Conservation (phyloP, 306 rosid species). For the Dryas octopetala region DNA sequence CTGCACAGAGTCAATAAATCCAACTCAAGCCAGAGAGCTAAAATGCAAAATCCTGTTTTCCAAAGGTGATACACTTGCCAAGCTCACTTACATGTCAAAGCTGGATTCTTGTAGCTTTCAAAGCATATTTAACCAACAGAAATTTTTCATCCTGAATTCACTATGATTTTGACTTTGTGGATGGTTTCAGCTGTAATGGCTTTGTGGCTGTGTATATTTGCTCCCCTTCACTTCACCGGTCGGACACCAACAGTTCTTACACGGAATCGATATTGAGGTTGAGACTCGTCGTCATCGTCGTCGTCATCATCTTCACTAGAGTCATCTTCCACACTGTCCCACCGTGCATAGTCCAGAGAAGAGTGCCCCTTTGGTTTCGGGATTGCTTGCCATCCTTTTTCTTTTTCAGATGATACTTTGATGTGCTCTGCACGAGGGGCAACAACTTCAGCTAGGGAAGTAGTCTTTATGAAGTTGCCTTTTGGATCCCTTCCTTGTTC, state of each 20-base stretch:
- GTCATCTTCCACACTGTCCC: slow-evolving; percentile 92
- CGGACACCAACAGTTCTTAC: slow-evolving; percentile 76
- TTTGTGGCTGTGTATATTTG: neutral
- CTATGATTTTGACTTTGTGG: neutral
- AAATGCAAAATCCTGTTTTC: neutral
- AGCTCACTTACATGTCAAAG: neutral
- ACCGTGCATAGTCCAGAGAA: slow-evolving; percentile 77
- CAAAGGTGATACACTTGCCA: neutral
- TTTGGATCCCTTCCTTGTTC: slow-evolving; percentile 43
- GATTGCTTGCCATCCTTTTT: slow-evolving; percentile 82
- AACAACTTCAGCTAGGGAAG: slow-evolving; percentile 33
- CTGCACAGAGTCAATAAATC: slow-evolving; percentile 8
- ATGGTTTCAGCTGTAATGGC: neutral
- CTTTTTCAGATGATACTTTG: slow-evolving; percentile 39
- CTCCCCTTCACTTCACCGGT: slow-evolving; percentile 58
- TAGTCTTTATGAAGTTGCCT: slow-evolving; percentile 26
- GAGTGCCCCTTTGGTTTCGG: slow-evolving; percentile 98
- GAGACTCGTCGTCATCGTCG: slow-evolving; percentile 58
- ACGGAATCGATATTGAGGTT: slow-evolving; percentile 77
- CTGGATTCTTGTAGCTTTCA: neutral
- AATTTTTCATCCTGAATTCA: neutral
- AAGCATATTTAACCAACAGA: slow-evolving; percentile 8
- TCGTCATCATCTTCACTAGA: slow-evolving; percentile 73
- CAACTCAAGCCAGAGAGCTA: slow-evolving; percentile 2
- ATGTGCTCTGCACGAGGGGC: slow-evolving; percentile 30